Evolutionary conservation across 441 rosid species (phyloP), one percentile per base, ranked within the genome.

Genomic region (Euphorbia corollata): DNA sequence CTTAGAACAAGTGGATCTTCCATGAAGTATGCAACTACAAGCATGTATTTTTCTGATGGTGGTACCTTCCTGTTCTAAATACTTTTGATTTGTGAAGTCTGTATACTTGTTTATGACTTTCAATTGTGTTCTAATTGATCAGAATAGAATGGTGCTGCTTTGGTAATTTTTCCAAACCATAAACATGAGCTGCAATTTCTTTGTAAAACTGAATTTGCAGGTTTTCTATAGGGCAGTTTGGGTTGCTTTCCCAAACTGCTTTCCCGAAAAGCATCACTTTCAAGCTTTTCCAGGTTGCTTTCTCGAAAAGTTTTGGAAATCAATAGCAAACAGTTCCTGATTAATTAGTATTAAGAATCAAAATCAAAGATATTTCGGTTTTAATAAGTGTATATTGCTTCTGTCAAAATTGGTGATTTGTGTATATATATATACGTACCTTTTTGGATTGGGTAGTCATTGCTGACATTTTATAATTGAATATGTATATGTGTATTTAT

Each of bases 1-100:
- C 22, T 55, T 10, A 55, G 12, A 53, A 55, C 59, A 55, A 55
- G 20, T 27, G 19, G 61, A 27, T 2, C 18, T 59, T 30, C 34
- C 18, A 57, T 57, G 59, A 55, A 55, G 38, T 57, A 56, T 8
- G n/a, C 34, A 23, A 56, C 59, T 56, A 13, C n/a, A 56, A 56
- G 59, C 59, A 22, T 56, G 34, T 54, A 12, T 39, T 6, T 55
- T 55, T 55, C 9, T 55, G 6, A 11, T 22, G n/a, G 30, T 55
- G 22, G 15, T 12, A 39, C 45, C 41, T 62, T 62, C 41, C 23
- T 39, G 45, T 16, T 34, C 7, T 16, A 54, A 24, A 8, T 8
- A 23, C 0, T 22, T 9, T 23, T 55, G 59, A 24, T 55, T n/a
- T 59, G 23, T 32, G 5, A 2, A 59, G 34, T 36, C 11, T 32